Evolutionary conservation across 1,284 basidiomycete species (phyloP).

Genomic region (Psilocybe mexicana): DNA sequence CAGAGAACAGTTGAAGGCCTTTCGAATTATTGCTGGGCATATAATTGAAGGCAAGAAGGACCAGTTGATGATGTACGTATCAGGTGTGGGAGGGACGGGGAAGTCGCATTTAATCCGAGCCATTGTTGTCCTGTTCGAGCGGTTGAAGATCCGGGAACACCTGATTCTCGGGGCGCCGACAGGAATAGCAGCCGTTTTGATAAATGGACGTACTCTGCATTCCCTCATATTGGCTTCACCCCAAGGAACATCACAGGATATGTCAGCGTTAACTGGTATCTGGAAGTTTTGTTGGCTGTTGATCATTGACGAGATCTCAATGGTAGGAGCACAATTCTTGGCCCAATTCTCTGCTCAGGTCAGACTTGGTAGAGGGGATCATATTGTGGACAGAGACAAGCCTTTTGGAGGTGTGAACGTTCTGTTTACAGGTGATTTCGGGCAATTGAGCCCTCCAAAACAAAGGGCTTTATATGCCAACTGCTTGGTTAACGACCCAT

Average conservation of each 20-base stretch:
- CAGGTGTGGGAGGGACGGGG: conserved; percentile 14
- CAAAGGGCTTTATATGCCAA: conserved; percentile 8
- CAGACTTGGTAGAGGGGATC: conserved; percentile 10
- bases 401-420: conserved; percentile 16
- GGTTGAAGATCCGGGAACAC: not conserved
- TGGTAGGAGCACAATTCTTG: conserved; percentile 12
- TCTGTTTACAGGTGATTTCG: conserved; percentile 17
- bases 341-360: conserved; percentile 5
- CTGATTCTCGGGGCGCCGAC: conserved; percentile 12
- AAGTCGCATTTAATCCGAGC: conserved; percentile 15
- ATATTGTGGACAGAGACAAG: not conserved
- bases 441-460: conserved; percentile 12
- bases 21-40: conserved; percentile 3
- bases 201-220: conserved; percentile 13
- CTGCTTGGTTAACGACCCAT: conserved; percentile 1
- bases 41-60: not conserved
- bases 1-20: not conserved
- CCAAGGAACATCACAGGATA: not conserved
- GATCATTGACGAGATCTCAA: conserved; percentile 18
- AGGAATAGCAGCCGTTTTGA: conserved; percentile 13
- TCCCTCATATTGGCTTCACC: conserved; percentile 1
- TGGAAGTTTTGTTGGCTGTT: conserved; percentile 9
- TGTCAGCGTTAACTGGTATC: not conserved
- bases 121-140: conserved; percentile 4
- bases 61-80: conserved; percentile 11